Evolutionary conservation across 2,329 filamentous ascomycete genomes (phyloP), one percentile per base, ranked within the genome.

Genomic region (Fusarium globosum): DNA sequence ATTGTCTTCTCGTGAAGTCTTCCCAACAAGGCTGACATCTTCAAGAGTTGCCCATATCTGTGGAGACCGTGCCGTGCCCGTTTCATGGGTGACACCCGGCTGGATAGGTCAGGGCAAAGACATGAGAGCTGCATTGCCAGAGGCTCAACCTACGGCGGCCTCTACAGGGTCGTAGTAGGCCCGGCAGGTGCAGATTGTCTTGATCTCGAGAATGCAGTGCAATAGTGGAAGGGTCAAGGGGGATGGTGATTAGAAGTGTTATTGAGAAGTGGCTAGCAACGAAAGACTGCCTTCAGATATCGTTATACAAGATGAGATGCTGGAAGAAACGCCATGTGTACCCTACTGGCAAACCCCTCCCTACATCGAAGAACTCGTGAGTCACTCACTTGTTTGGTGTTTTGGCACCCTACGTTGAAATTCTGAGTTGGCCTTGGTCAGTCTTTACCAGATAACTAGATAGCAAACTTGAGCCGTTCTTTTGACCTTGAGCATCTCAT

Each of bases 151-250:
- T 63, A 73, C 69, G 61, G 67, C 53, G 59, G 72, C 70, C 74
- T 52, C 23, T 69, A 57, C 30, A 68, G 56, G 71, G 72, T 74
- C 72, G 63, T 68, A 73, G 51, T 61, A 62, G 70, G 69, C 72
- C 76, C 58, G 74, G 67, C 70, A 73, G 75, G 67, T 78, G 75
- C 72, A 78, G 72, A 77, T 77, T 78, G 75, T 78, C 76, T 78
- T 76, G 75, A 75, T 78, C 72, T 76, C 74, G 59, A 65, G 61
- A 69, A 76, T 70, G 49, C 59, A 72, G 72, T 74, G 73, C 65
- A 56, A 74, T 74, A 74, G 71, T 61, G 51, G 65, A 76, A 56
- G 61, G 38, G 69, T 63, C 39, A 64, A 61, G 46, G 59, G 41
- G 63, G 16, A 43, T 41, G 52, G 62, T 38, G 56, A n/a, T 33